phyloP scores from a whole-genome alignment of 1,284 basidiomycete genomes.

The Tilletia horrida region DNA sequence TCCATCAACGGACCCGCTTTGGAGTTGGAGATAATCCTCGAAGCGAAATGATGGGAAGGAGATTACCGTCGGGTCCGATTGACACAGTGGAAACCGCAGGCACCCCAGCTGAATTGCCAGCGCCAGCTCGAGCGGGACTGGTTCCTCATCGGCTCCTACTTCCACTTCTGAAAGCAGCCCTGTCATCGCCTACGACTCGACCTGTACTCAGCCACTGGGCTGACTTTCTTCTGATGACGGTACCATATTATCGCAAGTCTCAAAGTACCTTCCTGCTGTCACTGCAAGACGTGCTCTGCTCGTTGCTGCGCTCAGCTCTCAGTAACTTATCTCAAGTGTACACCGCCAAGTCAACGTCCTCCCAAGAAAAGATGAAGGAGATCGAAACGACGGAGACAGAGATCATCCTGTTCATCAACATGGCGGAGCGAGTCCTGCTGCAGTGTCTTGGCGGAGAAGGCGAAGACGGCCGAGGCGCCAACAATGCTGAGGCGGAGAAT shows the following conservation, averaged over 20 bases:
- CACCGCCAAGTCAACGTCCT: constrained; percentile 32
- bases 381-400: constrained; percentile 37
- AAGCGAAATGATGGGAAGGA: not conserved
- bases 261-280: constrained; percentile 70
- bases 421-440: constrained; percentile 35
- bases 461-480: constrained; percentile 23
- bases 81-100: not conserved
- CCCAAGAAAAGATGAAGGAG: not conserved
- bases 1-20: constrained; percentile 19
- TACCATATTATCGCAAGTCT: constrained; percentile 74
- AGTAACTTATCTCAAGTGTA: constrained; percentile 59
- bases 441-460: constrained; percentile 23
- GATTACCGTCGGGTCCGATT: constrained; percentile 15
- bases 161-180: constrained; percentile 75
- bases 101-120: not conserved
- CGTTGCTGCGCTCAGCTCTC: constrained; percentile 67
- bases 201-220: constrained; percentile 89
- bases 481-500: constrained; percentile 5
- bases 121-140: constrained; percentile 49
- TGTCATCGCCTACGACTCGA: constrained; percentile 68
- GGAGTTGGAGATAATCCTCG: not conserved
- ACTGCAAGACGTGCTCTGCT: constrained; percentile 75
- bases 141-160: constrained; percentile 61
- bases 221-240: constrained; percentile 87
- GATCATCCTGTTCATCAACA: constrained; percentile 37